These are phyloP conservation scores for Coriaria nepalensis DNA, from an alignment of 306 rosid genomes.

Conservation along the genomic window DNA sequence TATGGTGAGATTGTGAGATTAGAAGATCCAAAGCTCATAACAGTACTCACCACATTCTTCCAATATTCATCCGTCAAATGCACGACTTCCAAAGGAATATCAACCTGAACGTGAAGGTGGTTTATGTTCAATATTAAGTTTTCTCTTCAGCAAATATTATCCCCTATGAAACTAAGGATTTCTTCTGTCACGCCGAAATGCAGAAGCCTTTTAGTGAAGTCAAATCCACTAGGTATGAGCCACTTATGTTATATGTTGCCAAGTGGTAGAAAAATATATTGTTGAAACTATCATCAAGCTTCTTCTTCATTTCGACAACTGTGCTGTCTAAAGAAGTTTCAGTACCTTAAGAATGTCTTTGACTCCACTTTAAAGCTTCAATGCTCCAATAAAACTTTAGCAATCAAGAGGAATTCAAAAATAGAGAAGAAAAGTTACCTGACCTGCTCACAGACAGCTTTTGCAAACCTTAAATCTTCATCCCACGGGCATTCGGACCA, in stretches of 20 bases:
- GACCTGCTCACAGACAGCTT: conserved; percentile 76
- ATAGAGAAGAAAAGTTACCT: conserved; percentile 12
- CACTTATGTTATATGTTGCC: too few species aligned
- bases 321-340: too few species aligned
- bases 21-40: conserved; percentile 1
- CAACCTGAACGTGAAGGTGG: conserved; percentile 37
- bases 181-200: too few species aligned
- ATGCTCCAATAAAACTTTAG: neutral
- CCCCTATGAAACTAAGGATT: too few species aligned
- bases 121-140: conserved; percentile 9
- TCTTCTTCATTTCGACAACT: too few species aligned
- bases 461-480: conserved; percentile 74
- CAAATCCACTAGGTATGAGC: too few species aligned
- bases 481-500: conserved; percentile 99
- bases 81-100: conserved; percentile 72
- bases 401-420: neutral
- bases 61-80: conserved; percentile 95
- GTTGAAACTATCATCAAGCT: too few species aligned
- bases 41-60: conserved; percentile 62
- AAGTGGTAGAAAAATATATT: too few species aligned
- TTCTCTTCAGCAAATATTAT: neutral
- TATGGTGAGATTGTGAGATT: too few species aligned
- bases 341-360: too few species aligned
- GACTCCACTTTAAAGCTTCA: neutral
- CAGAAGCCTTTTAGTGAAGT: too few species aligned